Conservation (phyloP, 495 filamentous ascomycete species). For the Aspergillus haitiensis region DNA sequence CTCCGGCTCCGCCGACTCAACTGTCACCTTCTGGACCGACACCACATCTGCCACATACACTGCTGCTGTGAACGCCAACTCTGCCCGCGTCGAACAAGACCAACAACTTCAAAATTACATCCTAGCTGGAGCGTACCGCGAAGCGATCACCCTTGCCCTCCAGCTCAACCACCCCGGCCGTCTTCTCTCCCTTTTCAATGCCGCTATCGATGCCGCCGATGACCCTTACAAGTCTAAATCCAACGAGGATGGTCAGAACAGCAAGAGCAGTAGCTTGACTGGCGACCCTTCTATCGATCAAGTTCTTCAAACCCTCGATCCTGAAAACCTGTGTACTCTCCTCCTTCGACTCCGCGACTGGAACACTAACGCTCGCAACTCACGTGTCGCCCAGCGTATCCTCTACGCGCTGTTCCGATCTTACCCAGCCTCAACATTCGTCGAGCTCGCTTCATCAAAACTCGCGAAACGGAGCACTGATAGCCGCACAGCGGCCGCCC, state of each 20-base stretch:
- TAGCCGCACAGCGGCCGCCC: slow-evolving; percentile 55
- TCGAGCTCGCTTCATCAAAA: slow-evolving; percentile 59
- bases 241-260: slow-evolving; percentile 27
- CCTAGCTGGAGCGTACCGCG: slow-evolving; percentile 77
- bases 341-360: slow-evolving; percentile 83
- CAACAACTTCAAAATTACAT: slow-evolving; percentile 92
- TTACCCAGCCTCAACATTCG: slow-evolving; percentile 72
- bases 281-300: slow-evolving; percentile 81
- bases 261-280: slow-evolving; percentile 51
- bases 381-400: slow-evolving; percentile 82
- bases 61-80: slow-evolving; percentile 65
- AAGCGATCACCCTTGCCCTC: slow-evolving; percentile 88
- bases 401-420: slow-evolving; percentile 73
- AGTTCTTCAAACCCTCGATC: slow-evolving; percentile 72
- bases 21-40: slow-evolving; percentile 93
- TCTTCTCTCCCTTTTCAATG: slow-evolving; percentile 77
- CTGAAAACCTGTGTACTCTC: slow-evolving; percentile 78
- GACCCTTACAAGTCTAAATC: slow-evolving; percentile 29
- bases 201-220: slow-evolving; percentile 65
- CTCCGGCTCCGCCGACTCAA: slow-evolving; percentile 85
- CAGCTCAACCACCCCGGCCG: slow-evolving; percentile 89
- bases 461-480: slow-evolving; percentile 39
- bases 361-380: slow-evolving; percentile 93
- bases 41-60: slow-evolving; percentile 79
- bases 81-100: slow-evolving; percentile 84